phyloP scores from a whole-genome alignment of 2,329 filamentous ascomycete genomes.

The Cladophialophora bantiana region DNA sequence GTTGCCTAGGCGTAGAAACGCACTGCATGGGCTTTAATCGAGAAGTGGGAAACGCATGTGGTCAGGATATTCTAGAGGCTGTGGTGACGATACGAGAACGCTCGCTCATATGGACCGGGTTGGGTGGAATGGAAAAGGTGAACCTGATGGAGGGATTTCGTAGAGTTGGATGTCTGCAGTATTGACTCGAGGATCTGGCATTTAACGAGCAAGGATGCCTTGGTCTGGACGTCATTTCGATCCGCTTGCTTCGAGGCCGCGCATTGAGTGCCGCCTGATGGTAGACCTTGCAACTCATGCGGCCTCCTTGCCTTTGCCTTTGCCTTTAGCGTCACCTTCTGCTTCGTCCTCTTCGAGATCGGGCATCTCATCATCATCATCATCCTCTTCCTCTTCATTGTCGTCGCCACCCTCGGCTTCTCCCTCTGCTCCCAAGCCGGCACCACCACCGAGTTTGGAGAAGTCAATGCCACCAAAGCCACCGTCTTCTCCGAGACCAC shows the following conservation, averaged over 20 bases:
- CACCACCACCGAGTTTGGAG: conserved; percentile 80
- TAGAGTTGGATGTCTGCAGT: conserved; percentile 7
- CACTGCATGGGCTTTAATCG: not conserved
- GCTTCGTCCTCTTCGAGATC: conserved; percentile 51
- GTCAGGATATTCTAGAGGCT: not conserved
- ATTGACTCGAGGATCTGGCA: conserved; percentile 3
- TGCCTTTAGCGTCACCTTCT: conserved; percentile 45
- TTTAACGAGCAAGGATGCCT: conserved; percentile 1
- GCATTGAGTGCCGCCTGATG: conserved; percentile 2
- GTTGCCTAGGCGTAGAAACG: not conserved
- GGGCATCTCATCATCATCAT: conserved; percentile 46
- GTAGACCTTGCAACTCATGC: conserved; percentile 7
- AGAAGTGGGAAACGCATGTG: not conserved
- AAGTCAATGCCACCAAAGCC: conserved; percentile 76
- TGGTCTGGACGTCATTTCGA: not conserved
- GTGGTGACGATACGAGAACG: conserved; percentile 3
- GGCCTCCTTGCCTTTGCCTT: conserved; percentile 43
- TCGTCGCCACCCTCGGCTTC: conserved; percentile 61
- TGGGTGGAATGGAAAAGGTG: not conserved
- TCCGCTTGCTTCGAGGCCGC: conserved; percentile 1
- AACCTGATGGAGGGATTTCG: conserved; percentile 4
- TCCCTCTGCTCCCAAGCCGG: conserved; percentile 47
- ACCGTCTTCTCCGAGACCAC: conserved; percentile 58
- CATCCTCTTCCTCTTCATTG: conserved; percentile 67
- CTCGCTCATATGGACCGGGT: conserved; percentile 5